phyloP scores from a whole-genome alignment of 2,329 filamentous ascomycete species.

The Coniochaeta sp. region DNA sequence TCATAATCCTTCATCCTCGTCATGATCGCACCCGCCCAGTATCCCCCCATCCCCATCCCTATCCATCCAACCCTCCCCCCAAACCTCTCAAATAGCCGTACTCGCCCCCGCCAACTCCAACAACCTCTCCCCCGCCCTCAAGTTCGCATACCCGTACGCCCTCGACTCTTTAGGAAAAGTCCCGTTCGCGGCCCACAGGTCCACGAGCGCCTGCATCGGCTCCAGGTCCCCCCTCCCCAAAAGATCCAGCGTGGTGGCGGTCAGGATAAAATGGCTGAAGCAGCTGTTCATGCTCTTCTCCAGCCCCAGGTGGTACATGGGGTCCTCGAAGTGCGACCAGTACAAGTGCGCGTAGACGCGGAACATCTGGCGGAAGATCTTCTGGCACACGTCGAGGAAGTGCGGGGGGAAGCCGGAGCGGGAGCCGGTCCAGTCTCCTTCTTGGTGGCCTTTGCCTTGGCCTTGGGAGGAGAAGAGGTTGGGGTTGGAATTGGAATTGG shows the following conservation, averaged over 20 bases:
- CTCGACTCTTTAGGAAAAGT: constrained; percentile 73
- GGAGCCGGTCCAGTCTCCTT: constrained; percentile 64
- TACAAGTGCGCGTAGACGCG: constrained; percentile 61
- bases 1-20: too few species aligned
- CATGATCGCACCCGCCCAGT: too few species aligned
- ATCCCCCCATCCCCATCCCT: too few species aligned
- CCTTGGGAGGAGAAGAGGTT: constrained; percentile 69
- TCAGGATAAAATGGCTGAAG: constrained; percentile 78
- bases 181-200: constrained; percentile 84
- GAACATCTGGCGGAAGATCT: constrained; percentile 3
- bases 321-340: constrained; percentile 86
- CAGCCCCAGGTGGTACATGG: constrained; percentile 75
- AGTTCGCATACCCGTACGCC: constrained; percentile 58
- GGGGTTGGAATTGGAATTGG: constrained; percentile 79
- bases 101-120: constrained; percentile 32
- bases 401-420: constrained; percentile 89
- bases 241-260: constrained; percentile 74
- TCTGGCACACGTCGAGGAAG: neutral
- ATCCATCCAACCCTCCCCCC: too few species aligned
- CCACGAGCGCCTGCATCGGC: constrained; percentile 91
- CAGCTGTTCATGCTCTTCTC: constrained; percentile 81
- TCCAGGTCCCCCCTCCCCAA: constrained; percentile 85
- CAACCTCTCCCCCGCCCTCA: constrained; percentile 52
- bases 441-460: neutral
- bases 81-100: too few species aligned